These are phyloP conservation scores for rapeseed (Brassica napus) DNA, from an alignment of 345 rosid species.

Conservation along the genomic window DNA sequence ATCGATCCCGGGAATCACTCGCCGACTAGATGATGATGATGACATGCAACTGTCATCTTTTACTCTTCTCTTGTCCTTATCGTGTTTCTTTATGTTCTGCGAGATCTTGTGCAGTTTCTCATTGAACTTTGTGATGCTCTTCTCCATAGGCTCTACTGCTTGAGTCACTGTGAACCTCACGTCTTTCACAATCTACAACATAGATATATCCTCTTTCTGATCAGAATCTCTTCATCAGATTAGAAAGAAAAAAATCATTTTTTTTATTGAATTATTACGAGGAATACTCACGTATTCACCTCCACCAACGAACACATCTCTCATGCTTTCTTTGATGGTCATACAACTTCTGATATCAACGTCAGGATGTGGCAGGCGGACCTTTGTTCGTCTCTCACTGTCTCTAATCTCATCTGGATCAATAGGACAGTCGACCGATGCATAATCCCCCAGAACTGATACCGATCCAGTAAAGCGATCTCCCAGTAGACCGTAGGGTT, in stretches of 20 bases:
- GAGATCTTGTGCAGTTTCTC: constrained; percentile 53
- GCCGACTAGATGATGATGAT: constrained; percentile 59
- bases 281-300: constrained; percentile 79
- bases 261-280: not conserved
- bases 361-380: constrained; percentile 88
- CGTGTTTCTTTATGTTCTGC: constrained; percentile 76
- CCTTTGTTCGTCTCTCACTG: constrained; percentile 90
- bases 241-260: not conserved
- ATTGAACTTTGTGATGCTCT: constrained; percentile 68
- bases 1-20: constrained; percentile 89
- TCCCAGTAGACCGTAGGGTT: constrained; percentile 89
- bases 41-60: constrained; percentile 87
- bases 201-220: constrained; percentile 3
- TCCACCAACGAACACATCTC: constrained; percentile 89
- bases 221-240: constrained; percentile 22
- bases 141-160: constrained; percentile 97
- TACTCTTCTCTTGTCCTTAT: constrained; percentile 73
- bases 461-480: constrained; percentile 74
- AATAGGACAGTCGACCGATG: constrained; percentile 81
- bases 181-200: constrained; percentile 85
- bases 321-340: constrained; percentile 90
- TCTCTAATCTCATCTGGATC: constrained; percentile 99
- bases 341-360: constrained; percentile 69
- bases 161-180: constrained; percentile 92
- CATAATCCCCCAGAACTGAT: constrained; percentile 96